Base-by-base conservation (phyloP, 768 basidiomycete genomes). In the Termitomyces sp. region DNA sequence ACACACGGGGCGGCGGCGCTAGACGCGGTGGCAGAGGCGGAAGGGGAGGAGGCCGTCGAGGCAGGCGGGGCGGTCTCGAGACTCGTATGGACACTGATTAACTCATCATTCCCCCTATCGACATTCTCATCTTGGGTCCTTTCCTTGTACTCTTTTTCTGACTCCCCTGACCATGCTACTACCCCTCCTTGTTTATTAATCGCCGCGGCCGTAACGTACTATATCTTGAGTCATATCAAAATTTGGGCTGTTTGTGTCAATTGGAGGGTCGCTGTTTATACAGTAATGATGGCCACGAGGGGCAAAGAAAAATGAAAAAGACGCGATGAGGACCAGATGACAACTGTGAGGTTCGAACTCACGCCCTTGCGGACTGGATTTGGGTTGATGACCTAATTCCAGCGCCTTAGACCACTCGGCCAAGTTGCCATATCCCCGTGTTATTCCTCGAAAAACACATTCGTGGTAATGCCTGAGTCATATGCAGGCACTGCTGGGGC, bases 361-460 rank as follows among this genome's bases (percentile, higher is more conserved):
- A 47, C 37, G 57, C 42, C 53, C 43, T 55, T 54, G 30, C 53
- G 53, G 53, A 55, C 53, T 55, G 53, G 58, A 51, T 51, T 16
- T 27, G n/a, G n/a, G n/a, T n/a, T n/a, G n/a, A n/a, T n/a, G n/a
- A 20, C 76, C 77, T 78, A 77, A 79, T 79, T 79, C 79, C 79
- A 81, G 78, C 79, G 79, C 79, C 79, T 81, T 81, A 78, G 79
- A 81, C 79, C 79, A 79, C 79, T 81, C 79, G 79, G 79, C 79
- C 79, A 81, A 76, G 77, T 78, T 78, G 79, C 77, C 77, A 61
- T 27, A 1, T 16, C 18, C 13, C 2, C 18, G 4, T 4, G 0
- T 4, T 0, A 4, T 22, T 5, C 2, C 4, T 3, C 2, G 0
- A 2, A 4, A 4, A 2, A n/a, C n/a, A n/a, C n/a, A n/a, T n/a